These are phyloP conservation scores for Paspalum vaginatum DNA, from an alignment of 176 grass and related monocot genomes.

Conservation along the genomic window DNA sequence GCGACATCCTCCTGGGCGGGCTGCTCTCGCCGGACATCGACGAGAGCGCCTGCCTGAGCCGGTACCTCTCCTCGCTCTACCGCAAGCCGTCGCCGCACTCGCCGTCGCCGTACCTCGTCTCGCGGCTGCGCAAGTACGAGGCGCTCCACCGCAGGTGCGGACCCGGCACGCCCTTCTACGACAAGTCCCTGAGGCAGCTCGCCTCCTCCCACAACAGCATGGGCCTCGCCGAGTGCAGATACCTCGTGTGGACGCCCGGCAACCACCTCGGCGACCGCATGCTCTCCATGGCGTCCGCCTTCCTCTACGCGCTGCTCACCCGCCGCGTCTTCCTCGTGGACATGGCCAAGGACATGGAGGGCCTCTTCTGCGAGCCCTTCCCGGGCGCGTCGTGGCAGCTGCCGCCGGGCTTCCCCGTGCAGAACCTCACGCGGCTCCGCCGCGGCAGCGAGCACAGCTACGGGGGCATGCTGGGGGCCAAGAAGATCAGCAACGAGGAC, in stretches of 20 bases:
- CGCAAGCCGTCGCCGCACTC: slow-evolving; percentile 45
- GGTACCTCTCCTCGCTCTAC: slow-evolving; percentile 43
- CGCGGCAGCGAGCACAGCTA: slow-evolving; percentile 57
- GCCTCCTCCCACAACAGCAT: slow-evolving; percentile 41
- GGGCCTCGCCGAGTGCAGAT: slow-evolving; percentile 58
- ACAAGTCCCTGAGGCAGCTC: slow-evolving; percentile 56
- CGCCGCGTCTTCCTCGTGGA: slow-evolving; percentile 56
- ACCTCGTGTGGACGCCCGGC: slow-evolving; percentile 61
- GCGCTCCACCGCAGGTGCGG: slow-evolving; percentile 63
- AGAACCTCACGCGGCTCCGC: slow-evolving; percentile 42
- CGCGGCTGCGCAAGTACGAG: slow-evolving; percentile 67
- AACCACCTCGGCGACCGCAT: slow-evolving; percentile 59
- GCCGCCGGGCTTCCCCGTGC: slow-evolving; percentile 39
- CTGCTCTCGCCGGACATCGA: slow-evolving; percentile 55
- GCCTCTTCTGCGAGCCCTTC: slow-evolving; percentile 73
- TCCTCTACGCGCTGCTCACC: slow-evolving; percentile 74
- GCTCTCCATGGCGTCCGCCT: slow-evolving; percentile 60
- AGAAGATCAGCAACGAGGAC: slow-evolving; percentile 28
- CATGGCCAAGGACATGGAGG: slow-evolving; percentile 46
- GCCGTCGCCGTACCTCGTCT: slow-evolving; percentile 62
- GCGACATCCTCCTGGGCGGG: slow-evolving; percentile 57
- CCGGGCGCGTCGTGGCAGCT: slow-evolving; percentile 62
- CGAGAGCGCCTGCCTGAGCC: slow-evolving; percentile 48
- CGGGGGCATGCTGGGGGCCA: slow-evolving; percentile 34
- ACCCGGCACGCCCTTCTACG: slow-evolving; percentile 52